Evolutionary conservation across 345 rosid species (phyloP), one percentile per base, ranked within the genome.

Genomic region (Psidium guajava): DNA sequence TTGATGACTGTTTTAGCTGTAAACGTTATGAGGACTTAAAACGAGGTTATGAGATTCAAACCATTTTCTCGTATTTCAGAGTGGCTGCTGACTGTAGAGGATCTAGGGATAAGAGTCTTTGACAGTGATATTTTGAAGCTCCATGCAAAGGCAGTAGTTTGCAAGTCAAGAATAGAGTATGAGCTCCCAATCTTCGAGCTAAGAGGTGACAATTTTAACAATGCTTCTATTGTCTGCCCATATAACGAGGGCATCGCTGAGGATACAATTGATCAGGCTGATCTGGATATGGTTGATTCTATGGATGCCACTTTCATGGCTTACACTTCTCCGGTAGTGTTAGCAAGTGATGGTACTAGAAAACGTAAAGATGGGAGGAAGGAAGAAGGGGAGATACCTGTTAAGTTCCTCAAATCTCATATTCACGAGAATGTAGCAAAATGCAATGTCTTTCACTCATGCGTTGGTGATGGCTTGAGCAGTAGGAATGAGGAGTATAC

Each of bases 351-450:
- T 54, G 88, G 85, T 74, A 87, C 92, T 32, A 95, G 93, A 89
- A 95, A 96, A 83, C 98, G 96, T 84, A 95, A 93, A 92, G 95
- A 93, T 82, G 92, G 88, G 87, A 84, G 86, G 77, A 61, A 81
- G 40, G 85, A 83, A 64, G 97, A 91, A 86, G 89, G 83, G 51
- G 89, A 90, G 83, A 85, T 83, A 74, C 91, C 91, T 36, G 82
- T 87, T 80, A 95, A 93, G 90, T 59, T 90, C 84, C 86, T 88
- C 55, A 96, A 91, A 87, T 89, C 85, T 90, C 88, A 90, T 36
- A 86, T 83, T 54, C 88, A 36, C 24, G 92, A 85, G n/a, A 85
- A 84, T 82, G 83, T 82, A 6, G 73, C 3, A 18, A 85, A 84
- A 52, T 87, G 89, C 56, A 89, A 64, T 83, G 74, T 86, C 54